Base-by-base conservation (phyloP, 306 rosid species). In the apple (Malus domestica) region DNA sequence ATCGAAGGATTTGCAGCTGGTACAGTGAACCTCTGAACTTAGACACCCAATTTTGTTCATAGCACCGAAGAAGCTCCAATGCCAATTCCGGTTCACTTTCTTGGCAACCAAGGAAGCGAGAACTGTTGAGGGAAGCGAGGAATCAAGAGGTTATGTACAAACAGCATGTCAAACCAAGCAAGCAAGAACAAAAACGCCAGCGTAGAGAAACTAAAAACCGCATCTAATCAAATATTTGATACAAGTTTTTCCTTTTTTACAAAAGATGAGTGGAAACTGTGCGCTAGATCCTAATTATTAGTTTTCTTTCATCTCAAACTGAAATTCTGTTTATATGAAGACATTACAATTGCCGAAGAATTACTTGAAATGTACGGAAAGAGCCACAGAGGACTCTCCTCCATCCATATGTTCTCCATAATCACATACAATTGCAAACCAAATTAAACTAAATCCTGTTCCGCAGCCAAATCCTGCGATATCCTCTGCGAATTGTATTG, bases 321-420 rank as follows among this genome's bases (percentile, higher is more conserved):
- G 70, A 66, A 66, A 35, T 33, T 66, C 70, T 66, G 15, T 66
- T 66, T 62, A 62, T 25, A 61, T 25, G 22, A 38, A 25, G 19
- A 74, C 13, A 67, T 44, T 74, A 62, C 70, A 44, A 27, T 45
- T 74, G 70, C 78, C 62, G 78, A 74, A 42, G 70, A 68, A 62
- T 44, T 35, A 45, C 70, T 62, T 45, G 78, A 60, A 74, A 45
- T 10, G 29, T n/a, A 66, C 9, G 35, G 29, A 10, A 66, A 38
- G 70, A 66, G 25, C 70, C 49, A 66, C 70, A 35, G 8, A 66
- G 49, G 70, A 35, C 49, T 38, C 29, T 33, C 49, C 70, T 66
- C 29, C 51, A 66, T 35, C 46, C 51, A 9, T 10, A 10, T 45
- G 40, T 60, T 74, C 70, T 45, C 70, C 45, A 32, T 64, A 7